Conservation (phyloP, 2,329 filamentous ascomycete genomes). For the Ascochyta clinopodiicola region DNA sequence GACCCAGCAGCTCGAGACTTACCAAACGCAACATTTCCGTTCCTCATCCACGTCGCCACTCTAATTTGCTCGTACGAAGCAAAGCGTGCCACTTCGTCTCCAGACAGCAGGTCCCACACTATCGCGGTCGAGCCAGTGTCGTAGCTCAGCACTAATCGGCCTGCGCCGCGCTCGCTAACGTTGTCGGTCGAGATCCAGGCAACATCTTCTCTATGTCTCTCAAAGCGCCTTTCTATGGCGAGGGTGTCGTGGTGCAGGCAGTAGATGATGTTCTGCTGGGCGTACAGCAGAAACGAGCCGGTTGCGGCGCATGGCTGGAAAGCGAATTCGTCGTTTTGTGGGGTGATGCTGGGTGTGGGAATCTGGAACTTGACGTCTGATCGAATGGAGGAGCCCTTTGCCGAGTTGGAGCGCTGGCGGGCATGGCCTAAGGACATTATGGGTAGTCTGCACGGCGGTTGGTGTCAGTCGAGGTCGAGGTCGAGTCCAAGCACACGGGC, state of each 20-base stretch:
- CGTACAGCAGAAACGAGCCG: conserved; percentile 87
- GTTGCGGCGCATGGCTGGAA: conserved; percentile 92
- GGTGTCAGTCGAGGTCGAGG: conserved; percentile 39
- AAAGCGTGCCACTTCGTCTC: conserved; percentile 89
- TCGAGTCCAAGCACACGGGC: conserved; percentile 26
- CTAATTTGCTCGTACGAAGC: conserved; percentile 86
- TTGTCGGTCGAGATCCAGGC: conserved; percentile 88
- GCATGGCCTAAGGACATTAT: conserved; percentile 55
- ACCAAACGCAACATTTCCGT: conserved; percentile 98
- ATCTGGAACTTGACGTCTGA: conserved; percentile 47
- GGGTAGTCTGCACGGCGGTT: conserved; percentile 34
- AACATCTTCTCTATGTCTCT: conserved; percentile 82
- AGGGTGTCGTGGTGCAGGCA: conserved; percentile 93
- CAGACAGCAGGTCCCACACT: conserved; percentile 94
- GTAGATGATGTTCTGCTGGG: conserved; percentile 79
- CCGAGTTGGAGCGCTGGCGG: conserved; percentile 51
- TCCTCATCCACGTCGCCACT: conserved; percentile 92
- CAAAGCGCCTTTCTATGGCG: conserved; percentile 85
- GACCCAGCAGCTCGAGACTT: conserved; percentile 45
- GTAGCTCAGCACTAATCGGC: conserved; percentile 88
- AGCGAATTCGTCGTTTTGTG: conserved; percentile 56
- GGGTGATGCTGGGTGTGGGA: conserved; percentile 53
- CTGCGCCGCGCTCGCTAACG: conserved; percentile 83
- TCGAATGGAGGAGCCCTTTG: conserved; percentile 44
- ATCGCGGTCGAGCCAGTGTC: conserved; percentile 90